These are phyloP conservation scores for Blastobotrys buckinghamii DNA, from an alignment of 1,139 yeast genomes.

Conservation along the genomic window DNA sequence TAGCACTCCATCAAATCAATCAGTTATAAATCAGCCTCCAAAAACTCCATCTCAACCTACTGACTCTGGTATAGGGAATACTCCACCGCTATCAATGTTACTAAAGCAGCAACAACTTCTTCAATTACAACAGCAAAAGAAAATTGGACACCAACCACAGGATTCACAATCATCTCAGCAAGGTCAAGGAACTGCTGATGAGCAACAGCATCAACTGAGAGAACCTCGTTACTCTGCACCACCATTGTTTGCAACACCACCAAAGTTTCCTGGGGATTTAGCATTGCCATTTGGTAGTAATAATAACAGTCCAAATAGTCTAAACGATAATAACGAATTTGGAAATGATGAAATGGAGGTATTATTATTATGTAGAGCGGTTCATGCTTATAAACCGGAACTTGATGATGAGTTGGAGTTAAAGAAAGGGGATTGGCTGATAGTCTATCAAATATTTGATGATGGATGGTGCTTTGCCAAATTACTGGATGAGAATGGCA, in stretches of 20 bases:
- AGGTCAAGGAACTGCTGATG: neutral
- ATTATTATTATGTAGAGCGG: slow-evolving; percentile 23
- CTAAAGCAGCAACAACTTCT: neutral
- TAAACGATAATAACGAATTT: neutral
- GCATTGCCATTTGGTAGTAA: neutral
- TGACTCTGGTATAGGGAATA: neutral
- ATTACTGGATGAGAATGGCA: slow-evolving; percentile 14
- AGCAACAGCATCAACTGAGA: neutral
- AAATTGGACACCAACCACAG: neutral
- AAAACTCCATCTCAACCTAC: neutral
- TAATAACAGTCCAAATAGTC: neutral
- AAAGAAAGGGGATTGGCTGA: slow-evolving; percentile 28
- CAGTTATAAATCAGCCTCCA: neutral
- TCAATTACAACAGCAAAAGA: neutral
- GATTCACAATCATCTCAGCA: neutral
- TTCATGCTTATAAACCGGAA: slow-evolving; percentile 27
- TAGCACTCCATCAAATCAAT: neutral
- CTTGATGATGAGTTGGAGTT: slow-evolving; percentile 35
- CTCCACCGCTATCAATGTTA: neutral
- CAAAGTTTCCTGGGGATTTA: slow-evolving; percentile 8
- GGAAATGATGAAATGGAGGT: neutral
- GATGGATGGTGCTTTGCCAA: slow-evolving; percentile 36
- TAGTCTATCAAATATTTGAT: slow-evolving; percentile 32
- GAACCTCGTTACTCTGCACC: neutral
- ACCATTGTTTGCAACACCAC: slow-evolving; percentile 7